These are phyloP conservation scores for Mycosphaerelloides madeirae DNA, from an alignment of 2,329 filamentous ascomycete genomes.

Conservation along the genomic window DNA sequence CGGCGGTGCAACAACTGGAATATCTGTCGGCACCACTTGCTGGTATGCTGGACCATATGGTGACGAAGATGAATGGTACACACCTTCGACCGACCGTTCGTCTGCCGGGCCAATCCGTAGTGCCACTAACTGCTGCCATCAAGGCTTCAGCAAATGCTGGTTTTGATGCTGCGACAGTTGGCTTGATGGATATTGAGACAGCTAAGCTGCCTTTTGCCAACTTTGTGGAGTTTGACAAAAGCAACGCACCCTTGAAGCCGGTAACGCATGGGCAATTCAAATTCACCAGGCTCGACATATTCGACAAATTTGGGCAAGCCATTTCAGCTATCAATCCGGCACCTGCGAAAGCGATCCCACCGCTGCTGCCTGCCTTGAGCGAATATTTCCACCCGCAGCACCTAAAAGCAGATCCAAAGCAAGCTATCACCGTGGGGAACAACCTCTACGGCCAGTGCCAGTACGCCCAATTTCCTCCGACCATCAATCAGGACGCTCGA, in stretches of 20 bases:
- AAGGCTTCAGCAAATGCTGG: too few relatives aligned
- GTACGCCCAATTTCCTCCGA: constrained; percentile 21
- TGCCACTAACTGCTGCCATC: too few relatives aligned
- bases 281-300: constrained; percentile 38
- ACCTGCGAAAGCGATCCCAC: constrained; percentile 32
- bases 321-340: constrained; percentile 1
- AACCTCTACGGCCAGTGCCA: constrained; percentile 1
- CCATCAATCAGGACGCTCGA: constrained; percentile 29
- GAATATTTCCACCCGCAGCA: constrained; percentile 10
- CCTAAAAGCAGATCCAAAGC: not conserved
- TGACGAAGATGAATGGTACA: constrained; percentile 3
- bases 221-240: too few relatives aligned
- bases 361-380: constrained; percentile 22
- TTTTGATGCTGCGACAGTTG: too few relatives aligned
- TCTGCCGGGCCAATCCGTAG: too few relatives aligned
- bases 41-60: constrained; percentile 6
- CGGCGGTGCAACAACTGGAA: not conserved
- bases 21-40: constrained; percentile 1
- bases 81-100: too few relatives aligned
- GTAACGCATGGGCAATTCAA: constrained; percentile 47
- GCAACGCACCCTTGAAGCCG: too few relatives aligned
- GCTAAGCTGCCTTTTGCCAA: too few relatives aligned
- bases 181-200: too few relatives aligned
- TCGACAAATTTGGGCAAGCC: constrained; percentile 9
- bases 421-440: not conserved